phyloP scores from a whole-genome alignment of 805 yeast species.

The Saturnispora galanensis region DNA sequence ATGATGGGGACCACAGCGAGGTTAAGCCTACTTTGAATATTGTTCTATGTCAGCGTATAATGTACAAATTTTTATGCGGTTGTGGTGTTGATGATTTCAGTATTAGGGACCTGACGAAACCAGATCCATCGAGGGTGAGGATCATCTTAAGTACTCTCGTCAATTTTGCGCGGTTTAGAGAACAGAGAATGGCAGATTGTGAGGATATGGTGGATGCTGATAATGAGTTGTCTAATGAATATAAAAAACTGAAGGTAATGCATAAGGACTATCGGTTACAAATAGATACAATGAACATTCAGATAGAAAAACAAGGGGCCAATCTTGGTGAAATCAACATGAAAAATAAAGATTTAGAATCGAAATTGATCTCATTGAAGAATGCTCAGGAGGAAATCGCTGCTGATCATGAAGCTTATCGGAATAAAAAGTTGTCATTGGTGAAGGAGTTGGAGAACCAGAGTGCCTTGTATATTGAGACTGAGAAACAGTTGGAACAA shows the following conservation, averaged over 20 bases:
- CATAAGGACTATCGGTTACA: constrained; percentile 29
- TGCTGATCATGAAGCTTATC: constrained; percentile 53
- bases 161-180: constrained; percentile 77
- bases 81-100: constrained; percentile 76
- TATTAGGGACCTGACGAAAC: constrained; percentile 63
- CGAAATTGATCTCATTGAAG: constrained; percentile 51
- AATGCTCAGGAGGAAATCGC: constrained; percentile 53
- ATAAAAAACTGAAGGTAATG: constrained; percentile 33
- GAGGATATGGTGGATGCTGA: constrained; percentile 49
- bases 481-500: constrained; percentile 49
- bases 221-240: constrained; percentile 38
- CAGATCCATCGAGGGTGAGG: constrained; percentile 58
- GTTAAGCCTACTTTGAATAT: constrained; percentile 35
- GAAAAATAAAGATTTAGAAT: constrained; percentile 48
- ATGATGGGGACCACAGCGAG: constrained; percentile 14
- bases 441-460: constrained; percentile 52
- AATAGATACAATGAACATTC: constrained; percentile 13
- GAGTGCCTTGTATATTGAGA: constrained; percentile 45
- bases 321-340: constrained; percentile 35
- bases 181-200: constrained; percentile 62
- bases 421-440: constrained; percentile 48
- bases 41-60: constrained; percentile 48
- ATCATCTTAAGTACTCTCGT: constrained; percentile 73
- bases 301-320: constrained; percentile 19
- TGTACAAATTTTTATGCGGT: constrained; percentile 52